Conservation (phyloP, 768 basidiomycete genomes). For the Amanita jacksonii region DNA sequence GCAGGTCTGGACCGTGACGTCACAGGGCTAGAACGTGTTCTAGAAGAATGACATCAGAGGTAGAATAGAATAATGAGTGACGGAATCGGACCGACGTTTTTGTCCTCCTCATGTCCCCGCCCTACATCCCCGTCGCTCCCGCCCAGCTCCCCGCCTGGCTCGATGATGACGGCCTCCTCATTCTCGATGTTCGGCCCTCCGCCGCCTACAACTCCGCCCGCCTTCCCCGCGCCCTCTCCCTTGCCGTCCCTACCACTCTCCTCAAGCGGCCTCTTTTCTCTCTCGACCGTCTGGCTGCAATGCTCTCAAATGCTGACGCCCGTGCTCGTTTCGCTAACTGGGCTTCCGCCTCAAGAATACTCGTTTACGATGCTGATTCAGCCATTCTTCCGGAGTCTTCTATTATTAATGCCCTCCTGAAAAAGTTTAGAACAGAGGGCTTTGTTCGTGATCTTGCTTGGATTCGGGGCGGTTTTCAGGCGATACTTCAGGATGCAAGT, state of each 20-base stretch:
- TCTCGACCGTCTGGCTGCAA: conserved; percentile 62
- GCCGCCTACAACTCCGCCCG: conserved; percentile 61
- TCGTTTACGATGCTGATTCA: conserved; percentile 86
- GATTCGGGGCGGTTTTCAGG: conserved; percentile 77
- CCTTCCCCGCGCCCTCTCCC: conserved; percentile 61
- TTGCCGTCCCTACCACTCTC: conserved; percentile 90
- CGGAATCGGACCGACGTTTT: neutral
- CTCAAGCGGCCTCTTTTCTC: conserved; percentile 87
- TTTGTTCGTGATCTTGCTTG: conserved; percentile 59
- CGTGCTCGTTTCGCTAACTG: conserved; percentile 53
- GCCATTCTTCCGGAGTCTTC: conserved; percentile 45
- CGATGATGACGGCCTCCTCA: conserved; percentile 35
- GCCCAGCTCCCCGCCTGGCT: conserved; percentile 22
- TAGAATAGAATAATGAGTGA: neutral
- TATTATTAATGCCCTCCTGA: conserved; percentile 63
- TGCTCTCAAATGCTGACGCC: conserved; percentile 60
- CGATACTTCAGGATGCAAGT: conserved; percentile 45
- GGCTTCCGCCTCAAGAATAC: conserved; percentile 48
- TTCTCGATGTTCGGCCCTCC: conserved; percentile 87
- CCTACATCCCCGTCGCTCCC: conserved; percentile 20
- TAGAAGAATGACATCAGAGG: conserved; percentile 4
- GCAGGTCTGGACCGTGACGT: conserved; percentile 22
- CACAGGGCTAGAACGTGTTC: conserved; percentile 8
- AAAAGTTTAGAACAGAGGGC: conserved; percentile 55
- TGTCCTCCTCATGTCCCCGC: conserved; percentile 4